Percentiles rank a stretch among this genome's conserved stretches.
Evolutionary conservation across 2,329 filamentous ascomycete species (phyloP).

Genomic region (Penicillium sp.): DNA sequence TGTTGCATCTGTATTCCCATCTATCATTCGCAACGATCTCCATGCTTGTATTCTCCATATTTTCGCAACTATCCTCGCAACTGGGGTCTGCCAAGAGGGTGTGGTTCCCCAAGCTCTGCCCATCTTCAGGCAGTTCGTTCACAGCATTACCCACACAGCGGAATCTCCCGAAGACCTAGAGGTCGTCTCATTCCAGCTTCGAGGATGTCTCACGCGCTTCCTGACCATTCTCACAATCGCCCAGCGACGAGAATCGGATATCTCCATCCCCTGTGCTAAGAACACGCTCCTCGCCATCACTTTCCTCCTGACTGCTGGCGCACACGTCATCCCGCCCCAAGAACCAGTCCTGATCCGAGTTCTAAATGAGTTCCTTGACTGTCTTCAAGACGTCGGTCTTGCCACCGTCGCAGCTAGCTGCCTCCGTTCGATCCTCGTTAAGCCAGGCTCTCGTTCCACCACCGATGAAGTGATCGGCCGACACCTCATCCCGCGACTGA

Average conservation of each 20-base stretch:
- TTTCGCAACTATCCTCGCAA: constrained; percentile 87
- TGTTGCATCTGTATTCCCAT: constrained; percentile 90
- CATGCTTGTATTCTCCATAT: constrained; percentile 97
- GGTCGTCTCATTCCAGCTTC: constrained; percentile 66
- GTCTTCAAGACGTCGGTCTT: constrained; percentile 58
- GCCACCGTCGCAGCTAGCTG: constrained; percentile 89
- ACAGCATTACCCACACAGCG: constrained; percentile 58
- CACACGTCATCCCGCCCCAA: constrained; percentile 67
- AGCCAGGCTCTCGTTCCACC: constrained; percentile 52
- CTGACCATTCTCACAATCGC: constrained; percentile 62
- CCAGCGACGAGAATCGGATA: constrained; percentile 57
- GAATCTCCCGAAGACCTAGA: constrained; percentile 35
- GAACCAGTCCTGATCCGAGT: constrained; percentile 74
- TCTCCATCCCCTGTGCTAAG: constrained; percentile 83
- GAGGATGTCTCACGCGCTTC: constrained; percentile 79
- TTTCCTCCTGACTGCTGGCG: constrained; percentile 79
- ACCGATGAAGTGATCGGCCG: constrained; percentile 72
- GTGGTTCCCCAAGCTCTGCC: constrained; percentile 88
- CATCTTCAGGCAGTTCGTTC: constrained; percentile 86
- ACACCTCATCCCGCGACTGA: constrained; percentile 69
- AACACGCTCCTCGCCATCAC: constrained; percentile 87
- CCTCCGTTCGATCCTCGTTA: constrained; percentile 78
- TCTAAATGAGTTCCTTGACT: constrained; percentile 78
- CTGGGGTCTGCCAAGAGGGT: constrained; percentile 78
- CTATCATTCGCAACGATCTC: constrained; percentile 92